Percentiles rank a stretch among this genome's conserved stretches.
phyloP scores from a whole-genome alignment of 2,329 filamentous ascomycete species.

The Berkeleyomyces basicola region DNA sequence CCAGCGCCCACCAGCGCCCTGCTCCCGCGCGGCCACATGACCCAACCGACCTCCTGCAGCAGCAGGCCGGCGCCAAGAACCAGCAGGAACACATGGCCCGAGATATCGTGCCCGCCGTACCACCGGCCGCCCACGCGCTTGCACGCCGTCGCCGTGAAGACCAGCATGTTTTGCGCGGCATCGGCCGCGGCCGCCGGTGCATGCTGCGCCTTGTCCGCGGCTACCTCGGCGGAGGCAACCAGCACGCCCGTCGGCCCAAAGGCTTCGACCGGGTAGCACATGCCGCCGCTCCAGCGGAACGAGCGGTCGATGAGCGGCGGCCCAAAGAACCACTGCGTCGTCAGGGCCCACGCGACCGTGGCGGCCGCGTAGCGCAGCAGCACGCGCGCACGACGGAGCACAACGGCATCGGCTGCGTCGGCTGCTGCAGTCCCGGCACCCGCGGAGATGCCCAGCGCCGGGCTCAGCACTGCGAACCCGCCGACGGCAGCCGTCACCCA shows the following conservation, averaged over 20 bases:
- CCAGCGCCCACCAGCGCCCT: slow-evolving; percentile 48
- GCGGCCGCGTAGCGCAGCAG: slow-evolving; percentile 51
- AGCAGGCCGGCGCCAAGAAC: slow-evolving; percentile 71
- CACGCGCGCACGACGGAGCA: slow-evolving; percentile 34
- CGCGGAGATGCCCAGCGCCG: slow-evolving; percentile 25
- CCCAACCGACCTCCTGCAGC: slow-evolving; percentile 57
- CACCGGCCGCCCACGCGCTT: slow-evolving; percentile 68
- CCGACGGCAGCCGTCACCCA: slow-evolving; percentile 70
- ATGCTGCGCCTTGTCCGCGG: not conserved
- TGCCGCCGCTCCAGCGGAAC: slow-evolving; percentile 76
- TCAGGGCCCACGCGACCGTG: slow-evolving; percentile 64
- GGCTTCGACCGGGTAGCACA: slow-evolving; percentile 46
- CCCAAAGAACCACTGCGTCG: slow-evolving; percentile 96
- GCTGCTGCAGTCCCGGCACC: not conserved
- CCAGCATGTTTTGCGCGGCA: slow-evolving; percentile 13
- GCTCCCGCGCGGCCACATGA: slow-evolving; percentile 42
- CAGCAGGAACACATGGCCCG: slow-evolving; percentile 84
- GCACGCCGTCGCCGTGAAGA: slow-evolving; percentile 63
- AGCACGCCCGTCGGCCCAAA: slow-evolving; percentile 5
- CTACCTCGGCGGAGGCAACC: not conserved
- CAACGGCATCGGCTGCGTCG: slow-evolving; percentile 12
- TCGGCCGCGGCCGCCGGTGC: not conserved
- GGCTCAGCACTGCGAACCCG: slow-evolving; percentile 52
- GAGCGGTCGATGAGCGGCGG: slow-evolving; percentile 76
- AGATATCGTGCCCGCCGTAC: slow-evolving; percentile 92